phyloP scores from a whole-genome alignment of 108 stramenopile genomes.

The Nitzschia palea region DNA sequence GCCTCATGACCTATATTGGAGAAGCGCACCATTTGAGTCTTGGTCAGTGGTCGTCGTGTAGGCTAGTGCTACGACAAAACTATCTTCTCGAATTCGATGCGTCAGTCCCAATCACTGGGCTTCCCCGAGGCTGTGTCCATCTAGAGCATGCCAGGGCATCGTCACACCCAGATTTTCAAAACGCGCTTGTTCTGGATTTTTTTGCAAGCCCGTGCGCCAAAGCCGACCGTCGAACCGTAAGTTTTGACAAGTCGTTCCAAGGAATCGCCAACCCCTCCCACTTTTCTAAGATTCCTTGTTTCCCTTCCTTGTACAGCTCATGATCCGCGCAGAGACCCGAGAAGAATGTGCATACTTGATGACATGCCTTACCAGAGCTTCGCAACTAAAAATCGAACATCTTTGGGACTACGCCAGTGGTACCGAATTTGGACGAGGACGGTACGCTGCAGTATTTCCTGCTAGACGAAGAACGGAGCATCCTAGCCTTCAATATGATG shows the following conservation, averaged over 20 bases:
- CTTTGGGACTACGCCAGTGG: constrained; percentile 67
- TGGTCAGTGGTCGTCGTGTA: constrained; percentile 57
- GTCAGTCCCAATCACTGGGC: constrained; percentile 17
- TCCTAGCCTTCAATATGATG: neutral
- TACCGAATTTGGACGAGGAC: constrained; percentile 56
- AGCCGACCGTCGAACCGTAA: constrained; percentile 57
- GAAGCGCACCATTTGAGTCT: constrained; percentile 18
- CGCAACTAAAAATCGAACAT: constrained; percentile 56
- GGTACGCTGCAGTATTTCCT: constrained; percentile 69
- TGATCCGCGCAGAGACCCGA: constrained; percentile 56
- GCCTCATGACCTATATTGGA: constrained; percentile 55
- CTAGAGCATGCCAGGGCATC: constrained; percentile 55
- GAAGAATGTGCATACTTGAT: constrained; percentile 72
- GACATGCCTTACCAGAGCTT: constrained; percentile 58
- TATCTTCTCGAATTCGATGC: constrained; percentile 72
- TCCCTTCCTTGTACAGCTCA: constrained; percentile 28
- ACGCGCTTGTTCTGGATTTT: constrained; percentile 73
- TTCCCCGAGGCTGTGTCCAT: constrained; percentile 73
- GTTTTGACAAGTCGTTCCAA: neutral
- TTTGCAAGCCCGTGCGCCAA: constrained; percentile 76
- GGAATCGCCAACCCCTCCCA: neutral
- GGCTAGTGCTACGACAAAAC: constrained; percentile 70
- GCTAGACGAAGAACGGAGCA: constrained; percentile 43
- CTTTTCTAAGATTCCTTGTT: neutral
- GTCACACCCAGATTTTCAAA: constrained; percentile 51